Evolutionary conservation across 305 asterid species (phyloP), one percentile per base, ranked within the genome.

Genomic region (Withania somnifera): DNA sequence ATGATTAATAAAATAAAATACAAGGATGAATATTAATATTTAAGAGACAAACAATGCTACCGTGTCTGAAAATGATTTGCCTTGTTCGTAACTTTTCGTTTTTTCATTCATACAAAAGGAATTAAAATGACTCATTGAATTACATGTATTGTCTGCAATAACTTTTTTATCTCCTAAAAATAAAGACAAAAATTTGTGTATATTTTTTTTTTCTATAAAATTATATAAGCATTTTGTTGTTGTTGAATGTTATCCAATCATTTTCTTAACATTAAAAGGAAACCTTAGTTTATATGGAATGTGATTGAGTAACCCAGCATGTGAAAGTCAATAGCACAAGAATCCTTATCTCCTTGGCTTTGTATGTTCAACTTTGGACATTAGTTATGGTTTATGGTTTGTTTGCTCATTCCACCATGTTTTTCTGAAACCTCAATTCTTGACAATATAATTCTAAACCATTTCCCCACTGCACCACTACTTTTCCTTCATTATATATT

Each of bases 341-440:
- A 76, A 75, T 75, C 82, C 36, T 82, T 81, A 81, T 75, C 79
- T 10, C 61, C 3, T 75, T 53, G 61, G 79, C 60, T 75, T 71
- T 75, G 79, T 75, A 26, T 26, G 26, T 75, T 28, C 61, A 26
- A 75, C 15, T 47, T 17, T 75, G 57, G 61, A 75, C 79, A 75
- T 26, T 47, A 61, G 45, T 75, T 15, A 50, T 47, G 79, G 28
- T 75, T 47, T 15, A 50, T 75, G 60, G 11, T 50, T 71, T 7
- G 40, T 26, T 14, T 75, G 45, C 79, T 61, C 79, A 47, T 75
- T 28, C 61, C 36, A 5, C n/a, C 61, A 26, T 75, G 79, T 75
- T 50, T 75, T 50, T 75, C 2, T 26, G 61, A 75, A 75, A 75
- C 61, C 79, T 75, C 79, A 50, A 26, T 75, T 75, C 79, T 75